Conservation (phyloP, 257 asterid species). For the Penstemon newberryi region DNA sequence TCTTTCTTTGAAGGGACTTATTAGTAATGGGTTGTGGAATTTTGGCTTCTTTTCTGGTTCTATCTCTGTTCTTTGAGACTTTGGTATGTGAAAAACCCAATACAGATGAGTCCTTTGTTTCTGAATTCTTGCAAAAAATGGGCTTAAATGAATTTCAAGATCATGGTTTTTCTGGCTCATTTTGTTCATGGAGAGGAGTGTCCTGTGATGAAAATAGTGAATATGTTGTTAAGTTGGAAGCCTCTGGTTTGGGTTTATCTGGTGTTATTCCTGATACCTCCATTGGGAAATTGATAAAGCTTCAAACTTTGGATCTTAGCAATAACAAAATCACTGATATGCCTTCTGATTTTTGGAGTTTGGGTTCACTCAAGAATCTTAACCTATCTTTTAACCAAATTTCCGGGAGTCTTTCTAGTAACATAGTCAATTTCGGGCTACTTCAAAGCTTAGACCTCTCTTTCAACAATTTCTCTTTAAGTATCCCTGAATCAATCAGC, state of each 20-base stretch:
- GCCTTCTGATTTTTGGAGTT: slow-evolving; percentile 94
- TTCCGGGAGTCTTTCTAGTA: slow-evolving; percentile 59
- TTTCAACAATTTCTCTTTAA: slow-evolving; percentile 68
- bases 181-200: slow-evolving; percentile 81
- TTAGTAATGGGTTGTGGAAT: slow-evolving; percentile 58
- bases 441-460: slow-evolving; percentile 81
- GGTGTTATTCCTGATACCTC: slow-evolving; percentile 84
- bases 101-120: slow-evolving; percentile 66
- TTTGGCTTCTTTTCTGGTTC: slow-evolving; percentile 45
- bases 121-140: slow-evolving; percentile 70
- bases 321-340: slow-evolving; percentile 61
- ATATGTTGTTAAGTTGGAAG: slow-evolving; percentile 49
- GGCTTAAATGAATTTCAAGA: slow-evolving; percentile 42
- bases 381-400: slow-evolving; percentile 71
- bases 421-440: slow-evolving; percentile 74
- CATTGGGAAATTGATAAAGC: slow-evolving; percentile 70
- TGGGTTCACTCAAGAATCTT: slow-evolving; percentile 63
- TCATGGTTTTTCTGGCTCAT: slow-evolving; percentile 49
- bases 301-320: slow-evolving; percentile 81
- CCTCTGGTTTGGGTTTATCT: slow-evolving; percentile 65
- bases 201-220: slow-evolving; percentile 60
- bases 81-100: slow-evolving; percentile 58
- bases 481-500: slow-evolving; percentile 69
- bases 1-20: slow-evolving; percentile 25
- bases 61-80: slow-evolving; percentile 49